These are phyloP conservation scores for Plasmodium coatneyi DNA, from an alignment of 169 alveolate species.

Conservation along the genomic window DNA sequence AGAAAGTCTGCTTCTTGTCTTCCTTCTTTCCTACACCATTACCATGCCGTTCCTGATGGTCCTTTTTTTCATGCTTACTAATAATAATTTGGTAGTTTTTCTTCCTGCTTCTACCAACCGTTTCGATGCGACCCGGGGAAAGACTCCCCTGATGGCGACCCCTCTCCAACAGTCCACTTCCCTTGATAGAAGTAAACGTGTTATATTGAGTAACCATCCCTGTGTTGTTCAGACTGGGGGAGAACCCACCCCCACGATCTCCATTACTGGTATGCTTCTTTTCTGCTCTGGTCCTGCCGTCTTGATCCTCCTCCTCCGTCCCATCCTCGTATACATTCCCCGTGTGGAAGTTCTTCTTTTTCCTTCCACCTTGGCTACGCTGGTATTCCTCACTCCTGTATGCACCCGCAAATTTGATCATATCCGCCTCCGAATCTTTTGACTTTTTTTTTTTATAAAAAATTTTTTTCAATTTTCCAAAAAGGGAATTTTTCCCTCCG, in stretches of 20 bases:
- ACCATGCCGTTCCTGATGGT: background rate
- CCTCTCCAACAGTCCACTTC: background rate
- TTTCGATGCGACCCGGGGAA: background rate
- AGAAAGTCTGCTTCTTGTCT: background rate
- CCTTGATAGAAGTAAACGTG: background rate
- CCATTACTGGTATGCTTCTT: background rate
- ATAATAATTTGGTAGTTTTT: background rate
- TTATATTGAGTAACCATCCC: background rate
- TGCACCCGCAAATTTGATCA: background rate
- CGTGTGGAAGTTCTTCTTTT: background rate
- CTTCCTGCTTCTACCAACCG: background rate
- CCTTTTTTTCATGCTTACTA: conserved; percentile 13
- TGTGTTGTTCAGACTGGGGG: background rate
- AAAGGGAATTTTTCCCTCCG: conserved; percentile 18
- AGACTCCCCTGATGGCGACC: background rate
- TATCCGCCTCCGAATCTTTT: background rate
- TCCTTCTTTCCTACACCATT: background rate
- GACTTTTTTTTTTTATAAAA: conserved; percentile 52
- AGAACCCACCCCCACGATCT: background rate
- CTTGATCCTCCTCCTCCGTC: background rate
- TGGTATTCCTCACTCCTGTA: background rate
- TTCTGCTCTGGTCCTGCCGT: background rate
- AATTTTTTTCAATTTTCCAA: conserved; percentile 36
- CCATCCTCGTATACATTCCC: background rate
- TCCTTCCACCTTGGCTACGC: background rate